These are phyloP conservation scores for Euptelea pleiosperma DNA, from an alignment of 164 flowering plant species.

Conservation along the genomic window DNA sequence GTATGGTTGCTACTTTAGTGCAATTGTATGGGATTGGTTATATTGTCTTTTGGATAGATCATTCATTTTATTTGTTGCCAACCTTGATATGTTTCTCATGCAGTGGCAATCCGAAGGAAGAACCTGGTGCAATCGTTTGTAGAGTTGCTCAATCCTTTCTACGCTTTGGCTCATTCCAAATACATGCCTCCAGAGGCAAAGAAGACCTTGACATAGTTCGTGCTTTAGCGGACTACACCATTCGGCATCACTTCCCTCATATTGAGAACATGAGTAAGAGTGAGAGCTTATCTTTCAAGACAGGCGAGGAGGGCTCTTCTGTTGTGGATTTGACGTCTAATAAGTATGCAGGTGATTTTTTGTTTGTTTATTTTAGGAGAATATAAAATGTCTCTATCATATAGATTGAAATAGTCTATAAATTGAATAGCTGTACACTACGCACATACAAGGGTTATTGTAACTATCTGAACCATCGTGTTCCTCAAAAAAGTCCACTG, in stretches of 20 bases:
- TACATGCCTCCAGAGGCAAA: slow-evolving; percentile 91
- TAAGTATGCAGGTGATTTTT: slow-evolving; percentile 83
- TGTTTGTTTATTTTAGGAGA: slow-evolving; percentile 2
- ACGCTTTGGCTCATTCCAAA: slow-evolving; percentile 96
- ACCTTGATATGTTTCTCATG: slow-evolving; percentile 15
- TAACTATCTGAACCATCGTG: too few species aligned
- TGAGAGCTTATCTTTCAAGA: slow-evolving; percentile 74
- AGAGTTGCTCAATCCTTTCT: slow-evolving; percentile 94
- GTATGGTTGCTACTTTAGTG: background rate
- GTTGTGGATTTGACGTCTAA: slow-evolving; percentile 93
- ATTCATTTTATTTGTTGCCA: background rate
- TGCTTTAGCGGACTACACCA: slow-evolving; percentile 80
- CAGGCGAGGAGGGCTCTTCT: slow-evolving; percentile 60
- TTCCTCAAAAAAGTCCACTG: too few species aligned
- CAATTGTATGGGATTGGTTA: background rate
- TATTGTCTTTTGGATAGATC: background rate
- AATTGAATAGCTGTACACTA: too few species aligned
- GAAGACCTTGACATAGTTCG: slow-evolving; percentile 81
- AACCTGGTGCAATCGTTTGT: slow-evolving; percentile 98
- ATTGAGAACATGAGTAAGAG: slow-evolving; percentile 70
- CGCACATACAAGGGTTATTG: too few species aligned
- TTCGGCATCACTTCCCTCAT: slow-evolving; percentile 84
- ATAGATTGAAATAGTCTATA: too few species aligned
- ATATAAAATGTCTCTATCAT: too few species aligned
- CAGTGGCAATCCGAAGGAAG: slow-evolving; percentile 99